Conservation (phyloP, 129 eudicot genomes). For the Scalesia atractyloides region DNA sequence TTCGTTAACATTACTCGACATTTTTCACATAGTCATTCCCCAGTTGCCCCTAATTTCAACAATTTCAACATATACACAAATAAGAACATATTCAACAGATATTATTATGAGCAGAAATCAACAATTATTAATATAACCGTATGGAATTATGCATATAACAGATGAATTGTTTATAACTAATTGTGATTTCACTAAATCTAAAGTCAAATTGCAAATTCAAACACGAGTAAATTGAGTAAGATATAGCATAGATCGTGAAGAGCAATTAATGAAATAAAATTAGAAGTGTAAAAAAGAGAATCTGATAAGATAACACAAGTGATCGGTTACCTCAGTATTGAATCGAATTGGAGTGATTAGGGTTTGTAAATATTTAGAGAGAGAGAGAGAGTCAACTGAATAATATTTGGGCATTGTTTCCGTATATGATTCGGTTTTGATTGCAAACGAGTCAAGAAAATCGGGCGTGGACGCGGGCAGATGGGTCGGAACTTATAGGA, state of each 20-base stretch:
- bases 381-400: conserved; percentile 18
- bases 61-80: not conserved
- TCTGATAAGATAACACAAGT: conserved; percentile 12
- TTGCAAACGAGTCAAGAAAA: conserved; percentile 25
- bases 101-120: not conserved
- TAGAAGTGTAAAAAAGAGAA: not conserved
- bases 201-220: not conserved
- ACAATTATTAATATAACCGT: not conserved
- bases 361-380: conserved; percentile 19
- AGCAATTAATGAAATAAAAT: not conserved
- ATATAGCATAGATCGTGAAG: conserved; percentile 13
- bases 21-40: conserved; percentile 7
- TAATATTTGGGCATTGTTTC: not conserved
- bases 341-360: conserved; percentile 26
- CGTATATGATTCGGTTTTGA: conserved; percentile 9
- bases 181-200: conserved; percentile 5
- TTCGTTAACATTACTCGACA: conserved; percentile 45
- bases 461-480: conserved; percentile 17
- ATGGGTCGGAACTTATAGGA: not conserved
- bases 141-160: not conserved
- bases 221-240: not conserved
- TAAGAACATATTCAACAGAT: not conserved
- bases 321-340: conserved; percentile 29
- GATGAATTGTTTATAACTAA: not conserved
- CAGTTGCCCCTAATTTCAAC: conserved; percentile 20